Evolutionary conservation across 176 grass and related monocot species (phyloP), one percentile per base, ranked within the genome.

Genomic region (Avena eriantha): DNA sequence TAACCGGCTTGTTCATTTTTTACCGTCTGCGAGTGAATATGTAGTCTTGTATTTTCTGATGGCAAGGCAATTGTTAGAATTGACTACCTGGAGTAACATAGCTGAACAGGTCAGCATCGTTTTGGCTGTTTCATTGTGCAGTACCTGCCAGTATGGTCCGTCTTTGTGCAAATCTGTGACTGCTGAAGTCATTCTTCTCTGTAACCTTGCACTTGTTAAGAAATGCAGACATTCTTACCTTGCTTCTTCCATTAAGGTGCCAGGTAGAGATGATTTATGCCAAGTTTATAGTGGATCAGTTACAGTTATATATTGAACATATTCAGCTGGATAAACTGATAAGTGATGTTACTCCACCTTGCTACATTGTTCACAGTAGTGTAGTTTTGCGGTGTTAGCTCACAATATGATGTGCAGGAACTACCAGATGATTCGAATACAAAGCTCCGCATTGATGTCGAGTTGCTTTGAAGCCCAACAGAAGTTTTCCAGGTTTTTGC

Each of bases 291-390:
- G 45, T 47, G 45, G 45, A 47, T 69, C 70, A 85, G 73, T 83
- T 98, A 79, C 87, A 91, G 34, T 83, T 98, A 43, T 98, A 98
- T 75, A 98, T 98, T 77, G 95, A 92, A 73, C 93, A 95, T 76
- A 98, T 98, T 93, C 95, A 98, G 50, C 77, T 98, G 69, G 95
- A 98, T 79, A 98, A 98, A 85, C 88, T 95, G 64, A 82, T 98
- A 59, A 95, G 93, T 24, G 93, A 98, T 76, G 95, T 93, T 51
- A 95, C 29, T 29, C 29, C 29, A 29, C 59, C 81, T 79, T 39
- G 6, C 39, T 85, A 36, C 41, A 45, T 61, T 80, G 31, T 54
- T 60, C 5, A 0, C 23, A 17, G 60, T 78, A 69, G 3, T 69
- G 36, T 74, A 81, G 49, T 69, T 65, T 56, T 81, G 23, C 3